A percentile compares a stretch with the other conserved stretches of the same genome.
These are phyloP conservation scores for Yamadazyma trypodendri DNA, from an alignment of 1,139 yeast genomes.

Conservation along the genomic window DNA sequence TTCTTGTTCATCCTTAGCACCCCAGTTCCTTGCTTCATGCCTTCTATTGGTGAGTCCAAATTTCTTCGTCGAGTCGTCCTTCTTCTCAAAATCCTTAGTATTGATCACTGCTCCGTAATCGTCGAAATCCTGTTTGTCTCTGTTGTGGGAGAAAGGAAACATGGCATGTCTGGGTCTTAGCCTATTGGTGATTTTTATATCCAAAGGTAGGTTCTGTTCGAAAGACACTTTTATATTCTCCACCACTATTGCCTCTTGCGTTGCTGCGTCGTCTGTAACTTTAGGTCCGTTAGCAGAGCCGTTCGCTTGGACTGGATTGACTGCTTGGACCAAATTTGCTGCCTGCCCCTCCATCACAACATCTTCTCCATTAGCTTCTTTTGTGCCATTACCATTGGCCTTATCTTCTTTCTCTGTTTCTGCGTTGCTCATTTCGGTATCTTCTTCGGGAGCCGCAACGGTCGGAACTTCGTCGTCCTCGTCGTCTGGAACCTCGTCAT, in stretches of 20 bases:
- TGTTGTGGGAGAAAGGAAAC: conserved; percentile 66
- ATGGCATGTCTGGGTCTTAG: conserved; percentile 65
- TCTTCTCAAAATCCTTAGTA: conserved; percentile 61
- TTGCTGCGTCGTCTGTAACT: conserved; percentile 29
- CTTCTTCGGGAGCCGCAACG: conserved; percentile 11
- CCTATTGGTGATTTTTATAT: conserved; percentile 59
- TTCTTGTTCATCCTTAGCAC: conserved; percentile 23
- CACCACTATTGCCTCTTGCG: conserved; percentile 43
- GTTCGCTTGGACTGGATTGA: no score
- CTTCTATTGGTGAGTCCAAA: conserved; percentile 35
- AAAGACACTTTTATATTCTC: conserved; percentile 40
- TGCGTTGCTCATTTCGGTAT: conserved; percentile 5
- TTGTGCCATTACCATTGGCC: not conserved
- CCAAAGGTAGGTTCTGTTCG: conserved; percentile 48
- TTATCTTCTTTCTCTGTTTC: conserved; percentile 17
- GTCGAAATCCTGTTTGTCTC: conserved; percentile 58
- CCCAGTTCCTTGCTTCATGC: conserved; percentile 40
- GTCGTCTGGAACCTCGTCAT: conserved; percentile 11
- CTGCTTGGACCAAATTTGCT: no score
- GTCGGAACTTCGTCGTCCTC: conserved; percentile 2
- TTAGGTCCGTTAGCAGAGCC: not conserved
- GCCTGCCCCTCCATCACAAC: no score
- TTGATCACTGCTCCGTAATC: conserved; percentile 82
- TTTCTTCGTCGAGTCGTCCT: conserved; percentile 48
- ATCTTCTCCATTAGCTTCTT: conserved; percentile 6